Conservation (phyloP, 345 rosid species). For the Jatropha curcas region DNA sequence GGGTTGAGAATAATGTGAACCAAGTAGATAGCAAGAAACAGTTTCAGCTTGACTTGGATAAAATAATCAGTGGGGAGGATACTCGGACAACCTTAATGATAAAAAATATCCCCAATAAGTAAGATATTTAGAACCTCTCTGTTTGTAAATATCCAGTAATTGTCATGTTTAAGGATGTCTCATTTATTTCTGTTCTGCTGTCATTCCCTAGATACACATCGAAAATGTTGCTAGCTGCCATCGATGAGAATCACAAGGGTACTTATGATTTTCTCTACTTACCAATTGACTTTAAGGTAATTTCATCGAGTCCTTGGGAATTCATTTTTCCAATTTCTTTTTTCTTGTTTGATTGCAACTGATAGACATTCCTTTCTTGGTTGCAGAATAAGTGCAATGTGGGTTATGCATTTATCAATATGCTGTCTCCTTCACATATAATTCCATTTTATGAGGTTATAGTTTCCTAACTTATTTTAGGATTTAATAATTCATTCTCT, state of each 20-base stretch:
- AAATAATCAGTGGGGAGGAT: conserved; percentile 68
- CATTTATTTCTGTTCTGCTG: conserved; percentile 21
- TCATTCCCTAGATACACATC: conserved; percentile 75
- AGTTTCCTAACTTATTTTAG: not conserved
- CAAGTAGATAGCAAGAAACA: conserved; percentile 63
- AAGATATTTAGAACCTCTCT: conserved; percentile 21
- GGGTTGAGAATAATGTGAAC: conserved; percentile 56
- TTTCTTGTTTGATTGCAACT: conserved; percentile 2
- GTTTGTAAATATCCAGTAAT: not conserved
- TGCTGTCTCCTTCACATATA: conserved; percentile 84
- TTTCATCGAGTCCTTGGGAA: not conserved
- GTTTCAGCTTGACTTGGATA: conserved; percentile 83
- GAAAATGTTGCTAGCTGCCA: conserved; percentile 90
- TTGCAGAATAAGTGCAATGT: conserved; percentile 98
- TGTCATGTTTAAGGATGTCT: not conserved
- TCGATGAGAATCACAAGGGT: conserved; percentile 82
- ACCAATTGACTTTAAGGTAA: conserved; percentile 83
- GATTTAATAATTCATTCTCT: not conserved
- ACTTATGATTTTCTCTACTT: conserved; percentile 90
- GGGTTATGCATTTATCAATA: conserved; percentile 94
- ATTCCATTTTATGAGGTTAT: conserved; percentile 83
- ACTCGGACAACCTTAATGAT: conserved; percentile 87
- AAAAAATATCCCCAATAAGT: conserved; percentile 97
- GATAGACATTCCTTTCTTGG: conserved; percentile 21
- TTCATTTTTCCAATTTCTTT: not conserved